Evolutionary conservation across 345 rosid species (phyloP).

Genomic region (Syzygium grande): DNA sequence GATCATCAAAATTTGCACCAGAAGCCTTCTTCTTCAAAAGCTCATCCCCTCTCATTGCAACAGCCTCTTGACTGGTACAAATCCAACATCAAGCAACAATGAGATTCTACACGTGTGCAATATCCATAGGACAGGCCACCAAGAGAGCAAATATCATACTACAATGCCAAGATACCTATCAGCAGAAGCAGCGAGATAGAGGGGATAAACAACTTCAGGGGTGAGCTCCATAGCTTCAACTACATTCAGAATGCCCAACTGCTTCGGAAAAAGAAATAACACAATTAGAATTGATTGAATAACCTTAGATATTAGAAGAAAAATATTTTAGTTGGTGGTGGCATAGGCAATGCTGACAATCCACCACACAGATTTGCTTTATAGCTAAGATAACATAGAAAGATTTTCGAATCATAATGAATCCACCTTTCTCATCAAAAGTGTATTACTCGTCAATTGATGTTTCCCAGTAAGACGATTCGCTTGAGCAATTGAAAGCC

Average conservation of each 20-base stretch:
- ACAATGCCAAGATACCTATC: slow-evolving; percentile 39
- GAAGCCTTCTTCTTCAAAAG: slow-evolving; percentile 74
- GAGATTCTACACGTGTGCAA: not conserved
- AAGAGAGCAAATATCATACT: not conserved
- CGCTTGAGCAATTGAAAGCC: slow-evolving; percentile 78
- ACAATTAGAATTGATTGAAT: not conserved
- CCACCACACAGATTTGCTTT: not conserved
- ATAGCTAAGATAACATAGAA: not conserved
- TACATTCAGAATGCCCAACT: slow-evolving; percentile 91
- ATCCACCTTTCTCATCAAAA: slow-evolving; percentile 68
- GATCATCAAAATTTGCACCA: slow-evolving; percentile 72
- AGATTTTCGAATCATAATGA: slow-evolving; percentile 4
- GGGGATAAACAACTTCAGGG: slow-evolving; percentile 72
- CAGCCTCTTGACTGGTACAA: slow-evolving; percentile 70
- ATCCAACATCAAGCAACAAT: slow-evolving; percentile 18
- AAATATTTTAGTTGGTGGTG: not conserved
- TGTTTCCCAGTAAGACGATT: slow-evolving; percentile 69
- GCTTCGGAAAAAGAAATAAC: slow-evolving; percentile 8
- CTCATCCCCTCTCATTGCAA: slow-evolving; percentile 79
- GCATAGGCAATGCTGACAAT: not conserved
- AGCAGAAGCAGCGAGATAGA: slow-evolving; percentile 69
- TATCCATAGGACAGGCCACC: not conserved
- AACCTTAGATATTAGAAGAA: not conserved
- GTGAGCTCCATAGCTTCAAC: slow-evolving; percentile 64
- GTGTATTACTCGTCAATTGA: slow-evolving; percentile 53